These are phyloP conservation scores for Suhomyces kunorum DNA, from an alignment of 1,139 yeast species.

Conservation along the genomic window DNA sequence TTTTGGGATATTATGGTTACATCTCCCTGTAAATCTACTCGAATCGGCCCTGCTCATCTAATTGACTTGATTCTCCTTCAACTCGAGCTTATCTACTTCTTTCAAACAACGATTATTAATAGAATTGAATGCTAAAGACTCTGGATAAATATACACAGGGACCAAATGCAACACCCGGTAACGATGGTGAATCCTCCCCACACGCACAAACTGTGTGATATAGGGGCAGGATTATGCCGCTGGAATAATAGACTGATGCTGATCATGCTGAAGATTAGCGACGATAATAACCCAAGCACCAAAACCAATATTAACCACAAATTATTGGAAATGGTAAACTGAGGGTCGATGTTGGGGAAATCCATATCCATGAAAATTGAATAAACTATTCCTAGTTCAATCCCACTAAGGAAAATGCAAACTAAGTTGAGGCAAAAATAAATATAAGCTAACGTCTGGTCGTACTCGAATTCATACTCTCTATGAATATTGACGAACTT, in stretches of 20 bases:
- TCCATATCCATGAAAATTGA: constrained; percentile 31
- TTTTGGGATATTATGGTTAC: too few relatives aligned
- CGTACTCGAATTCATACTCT: constrained; percentile 37
- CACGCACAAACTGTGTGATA: constrained; percentile 28
- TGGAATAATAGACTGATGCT: constrained; percentile 35
- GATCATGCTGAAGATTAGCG: constrained; percentile 36
- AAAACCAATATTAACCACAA: constrained; percentile 37
- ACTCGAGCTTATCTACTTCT: too few relatives aligned
- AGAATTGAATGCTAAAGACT: constrained; percentile 9
- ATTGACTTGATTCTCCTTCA: too few relatives aligned
- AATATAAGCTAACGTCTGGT: constrained; percentile 37
- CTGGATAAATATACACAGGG: constrained; percentile 15
- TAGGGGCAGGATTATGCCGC: constrained; percentile 31
- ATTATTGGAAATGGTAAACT: constrained; percentile 33
- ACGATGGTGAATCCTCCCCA: constrained; percentile 37
- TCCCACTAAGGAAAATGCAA: constrained; percentile 43
- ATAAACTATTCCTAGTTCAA: constrained; percentile 46
- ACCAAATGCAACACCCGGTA: constrained; percentile 29
- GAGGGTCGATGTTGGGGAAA: constrained; percentile 16
- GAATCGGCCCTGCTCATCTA: too few relatives aligned
- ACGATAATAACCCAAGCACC: constrained; percentile 35
- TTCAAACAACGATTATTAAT: not conserved
- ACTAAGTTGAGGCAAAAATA: constrained; percentile 40
- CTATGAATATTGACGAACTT: constrained; percentile 20
- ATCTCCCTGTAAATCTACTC: too few relatives aligned